phyloP scores from a whole-genome alignment of 78 protist species.

The Monocercomonoides exilis region DNA sequence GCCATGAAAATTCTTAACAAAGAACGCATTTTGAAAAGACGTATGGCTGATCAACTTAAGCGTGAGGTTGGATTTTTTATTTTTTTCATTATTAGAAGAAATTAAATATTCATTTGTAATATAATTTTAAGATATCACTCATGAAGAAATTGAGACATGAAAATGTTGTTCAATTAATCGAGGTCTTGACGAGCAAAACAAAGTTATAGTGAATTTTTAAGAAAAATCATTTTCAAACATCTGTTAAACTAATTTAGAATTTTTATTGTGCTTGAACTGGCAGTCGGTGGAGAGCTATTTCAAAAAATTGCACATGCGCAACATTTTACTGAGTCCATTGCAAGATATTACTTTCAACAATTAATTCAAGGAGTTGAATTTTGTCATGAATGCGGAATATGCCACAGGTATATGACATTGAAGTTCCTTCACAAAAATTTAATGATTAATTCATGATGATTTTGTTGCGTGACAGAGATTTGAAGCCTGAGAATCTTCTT shows the following conservation, averaged over 20 bases:
- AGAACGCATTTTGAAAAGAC: background rate
- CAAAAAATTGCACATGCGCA: background rate
- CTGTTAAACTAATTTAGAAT: too few species aligned
- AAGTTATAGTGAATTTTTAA: background rate
- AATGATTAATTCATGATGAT: too few species aligned
- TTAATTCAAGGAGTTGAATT: background rate
- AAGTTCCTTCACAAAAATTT: background rate
- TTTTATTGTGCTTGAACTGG: background rate
- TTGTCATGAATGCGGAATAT: background rate
- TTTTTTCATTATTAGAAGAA: too few species aligned
- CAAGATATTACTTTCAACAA: background rate
- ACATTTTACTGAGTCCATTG: background rate
- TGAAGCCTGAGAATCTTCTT: conserved; percentile 84
- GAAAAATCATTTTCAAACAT: background rate
- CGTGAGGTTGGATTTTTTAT: conserved; percentile 18
- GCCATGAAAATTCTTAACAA: conserved; percentile 46
- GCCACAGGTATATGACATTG: background rate
- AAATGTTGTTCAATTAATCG: conserved; percentile 32
- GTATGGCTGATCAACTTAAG: conserved; percentile 40
- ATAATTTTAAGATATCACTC: background rate
- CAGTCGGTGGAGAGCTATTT: background rate
- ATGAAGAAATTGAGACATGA: conserved; percentile 18
- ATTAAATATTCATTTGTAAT: background rate
- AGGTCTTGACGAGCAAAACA: conserved; percentile 26
- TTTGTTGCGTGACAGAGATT: conserved; percentile 65